A percentile compares a stretch with the other conserved stretches of the same genome.
phyloP scores from a whole-genome alignment of 2,329 filamentous ascomycete genomes.

The Colletotrichum cuscutae region DNA sequence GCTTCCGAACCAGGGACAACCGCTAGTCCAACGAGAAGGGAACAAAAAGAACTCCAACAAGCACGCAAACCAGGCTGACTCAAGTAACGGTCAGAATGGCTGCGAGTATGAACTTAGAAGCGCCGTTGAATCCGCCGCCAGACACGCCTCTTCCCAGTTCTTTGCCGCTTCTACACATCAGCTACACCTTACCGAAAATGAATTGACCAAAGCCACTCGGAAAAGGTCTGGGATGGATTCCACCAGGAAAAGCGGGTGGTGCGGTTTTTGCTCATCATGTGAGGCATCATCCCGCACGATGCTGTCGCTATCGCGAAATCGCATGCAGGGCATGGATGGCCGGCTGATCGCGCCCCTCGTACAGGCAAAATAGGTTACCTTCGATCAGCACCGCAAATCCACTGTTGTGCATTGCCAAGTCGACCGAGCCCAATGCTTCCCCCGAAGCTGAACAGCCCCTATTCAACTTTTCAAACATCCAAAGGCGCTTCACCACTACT shows the following conservation, averaged over 20 bases:
- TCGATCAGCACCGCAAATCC: constrained; percentile 19
- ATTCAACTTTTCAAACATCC: not conserved
- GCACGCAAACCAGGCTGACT: constrained; percentile 3
- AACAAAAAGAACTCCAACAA: not conserved
- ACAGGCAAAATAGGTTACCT: constrained; percentile 14
- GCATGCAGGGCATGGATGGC: constrained; percentile 25
- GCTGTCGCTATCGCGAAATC: constrained; percentile 24
- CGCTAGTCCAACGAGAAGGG: not conserved
- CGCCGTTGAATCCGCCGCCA: constrained; percentile 9
- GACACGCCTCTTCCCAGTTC: constrained; percentile 12
- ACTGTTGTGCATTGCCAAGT: constrained; percentile 29
- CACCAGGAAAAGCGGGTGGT: constrained; percentile 28
- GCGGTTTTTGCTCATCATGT: constrained; percentile 34
- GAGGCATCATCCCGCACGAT: constrained; percentile 31
- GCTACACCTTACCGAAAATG: not conserved
- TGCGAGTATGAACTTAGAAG: not conserved
- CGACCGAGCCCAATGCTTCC: constrained; percentile 5
- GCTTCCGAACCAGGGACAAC: not conserved
- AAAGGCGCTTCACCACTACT: not conserved
- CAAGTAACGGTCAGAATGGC: not conserved
- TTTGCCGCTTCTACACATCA: not conserved
- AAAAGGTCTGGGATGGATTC: constrained; percentile 14
- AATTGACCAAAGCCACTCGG: not conserved
- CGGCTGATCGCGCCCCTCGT: constrained; percentile 8
- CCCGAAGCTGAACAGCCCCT: constrained; percentile 16